These are phyloP conservation scores for Dentipellis sp. DNA, from an alignment of 768 basidiomycete genomes.

Conservation along the genomic window DNA sequence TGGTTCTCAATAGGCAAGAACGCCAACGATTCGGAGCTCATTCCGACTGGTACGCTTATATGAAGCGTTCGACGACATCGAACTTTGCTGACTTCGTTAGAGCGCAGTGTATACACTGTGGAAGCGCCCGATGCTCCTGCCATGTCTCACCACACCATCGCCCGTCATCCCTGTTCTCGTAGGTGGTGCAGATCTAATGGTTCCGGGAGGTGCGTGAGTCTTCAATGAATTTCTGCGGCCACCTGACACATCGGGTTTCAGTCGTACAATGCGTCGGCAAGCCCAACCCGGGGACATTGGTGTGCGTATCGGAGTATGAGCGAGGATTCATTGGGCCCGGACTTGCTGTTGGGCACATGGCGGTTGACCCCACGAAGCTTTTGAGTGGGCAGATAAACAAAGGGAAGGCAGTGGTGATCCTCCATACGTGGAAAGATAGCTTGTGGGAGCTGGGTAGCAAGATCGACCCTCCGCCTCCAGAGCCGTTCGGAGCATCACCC, in stretches of 20 bases:
- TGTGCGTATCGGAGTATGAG: constrained; percentile 47
- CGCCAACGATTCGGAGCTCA: constrained; percentile 47
- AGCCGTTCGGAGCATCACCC: constrained; percentile 6
- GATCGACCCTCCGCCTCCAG: constrained; percentile 38
- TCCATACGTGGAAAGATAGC: constrained; percentile 72
- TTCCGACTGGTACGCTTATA: constrained; percentile 49
- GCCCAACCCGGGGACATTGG: constrained; percentile 41
- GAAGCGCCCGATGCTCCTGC: constrained; percentile 62
- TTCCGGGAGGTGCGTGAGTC: constrained; percentile 61
- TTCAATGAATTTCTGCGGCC: neutral
- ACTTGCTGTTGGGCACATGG: constrained; percentile 71
- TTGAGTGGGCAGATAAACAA: constrained; percentile 33
- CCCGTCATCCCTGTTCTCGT: constrained; percentile 63
- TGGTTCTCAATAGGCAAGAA: constrained; percentile 74
- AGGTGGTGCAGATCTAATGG: constrained; percentile 84
- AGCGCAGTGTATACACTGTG: constrained; percentile 63
- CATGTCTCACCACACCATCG: constrained; percentile 60
- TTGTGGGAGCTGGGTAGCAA: constrained; percentile 69
- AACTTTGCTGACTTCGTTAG: no score
- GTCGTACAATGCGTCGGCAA: constrained; percentile 46
- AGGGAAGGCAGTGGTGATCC: constrained; percentile 67
- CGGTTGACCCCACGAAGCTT: constrained; percentile 28
- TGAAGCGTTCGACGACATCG: no score
- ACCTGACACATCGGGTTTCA: constrained; percentile 22
- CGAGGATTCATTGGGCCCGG: constrained; percentile 37